phyloP scores from a whole-genome alignment of 2,329 filamentous ascomycete species.

The Davidsoniella australis region DNA sequence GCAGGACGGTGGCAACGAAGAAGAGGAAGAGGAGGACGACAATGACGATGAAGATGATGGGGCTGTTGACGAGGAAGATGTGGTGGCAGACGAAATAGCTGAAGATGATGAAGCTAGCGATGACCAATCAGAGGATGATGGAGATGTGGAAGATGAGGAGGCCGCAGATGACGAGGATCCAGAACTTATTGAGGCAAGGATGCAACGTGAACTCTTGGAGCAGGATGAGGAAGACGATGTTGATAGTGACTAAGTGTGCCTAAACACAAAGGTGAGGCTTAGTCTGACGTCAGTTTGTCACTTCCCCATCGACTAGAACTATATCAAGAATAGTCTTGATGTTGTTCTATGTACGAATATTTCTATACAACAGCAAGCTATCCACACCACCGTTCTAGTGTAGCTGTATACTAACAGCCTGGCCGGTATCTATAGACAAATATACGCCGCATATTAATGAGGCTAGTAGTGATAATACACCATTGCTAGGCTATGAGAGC shows the following conservation, averaged over 20 bases:
- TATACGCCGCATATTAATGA: no score
- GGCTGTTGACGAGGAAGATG: conserved; percentile 23
- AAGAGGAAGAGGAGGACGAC: conserved; percentile 29
- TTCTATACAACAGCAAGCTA: no score
- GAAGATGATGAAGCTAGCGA: conserved; percentile 31
- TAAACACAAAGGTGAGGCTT: no score
- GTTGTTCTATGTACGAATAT: no score
- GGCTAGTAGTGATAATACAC: no score
- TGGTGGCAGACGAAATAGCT: conserved; percentile 27
- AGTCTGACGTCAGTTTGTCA: no score
- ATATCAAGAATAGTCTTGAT: no score
- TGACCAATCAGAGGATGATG: conserved; percentile 25
- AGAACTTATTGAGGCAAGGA: conserved; percentile 30
- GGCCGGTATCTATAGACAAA: no score
- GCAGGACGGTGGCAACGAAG: conserved; percentile 25
- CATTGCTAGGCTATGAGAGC: no score
- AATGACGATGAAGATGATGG: conserved; percentile 22
- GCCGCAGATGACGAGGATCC: conserved; percentile 28
- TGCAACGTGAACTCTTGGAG: conserved; percentile 36
- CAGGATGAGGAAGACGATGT: conserved; percentile 45
- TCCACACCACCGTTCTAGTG: no score
- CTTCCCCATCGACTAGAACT: not conserved
- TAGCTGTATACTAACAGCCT: no score
- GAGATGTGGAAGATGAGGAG: conserved; percentile 28
- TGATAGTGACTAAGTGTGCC: conserved; percentile 34